Base-by-base conservation (phyloP, 2,329 filamentous ascomycete species). In the Epichloe uncinata region DNA sequence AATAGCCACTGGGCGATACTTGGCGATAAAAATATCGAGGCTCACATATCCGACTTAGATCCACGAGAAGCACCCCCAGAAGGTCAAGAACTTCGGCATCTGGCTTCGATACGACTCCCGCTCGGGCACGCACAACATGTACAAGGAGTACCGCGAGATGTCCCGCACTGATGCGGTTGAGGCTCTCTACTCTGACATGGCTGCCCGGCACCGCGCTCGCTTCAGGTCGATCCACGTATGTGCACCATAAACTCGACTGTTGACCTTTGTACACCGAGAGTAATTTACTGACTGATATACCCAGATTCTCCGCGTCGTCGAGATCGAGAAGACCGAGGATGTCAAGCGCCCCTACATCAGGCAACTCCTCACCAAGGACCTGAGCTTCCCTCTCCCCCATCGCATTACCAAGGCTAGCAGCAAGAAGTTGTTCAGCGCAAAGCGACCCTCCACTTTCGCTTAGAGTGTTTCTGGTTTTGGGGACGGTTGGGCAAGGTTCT, bases 81-180 rank as follows among this genome's bases (percentile, higher is more conserved):
- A 95, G 82, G 90, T 98, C 82, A 98, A 98, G 89, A 98, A 96
- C 87, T 97, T 98, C 73, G 93, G 93, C 73, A 84, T 98, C 83
- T 98, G 94, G 94, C 85, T 98, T 78, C 90, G 94, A 72, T 98
- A 98, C 80, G 91, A 98, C 79, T 98, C 94, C 57, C 91, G 93
- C 75, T 97, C 93, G 66, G 93, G 93, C 66, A 98, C 93, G 67
- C 93, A 98, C 89, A 98, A 98, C 86, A 98, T 98, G 93, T 98
- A 98, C 88, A 97, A 97, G 85, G 93, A 98, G 85, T 97, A 96
- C 86, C 87, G 93, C 72, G 93, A 97, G 82, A 87, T 97, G 82
- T 91, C 87, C 71, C 82, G 93, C 74, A 87, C 85, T 68, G 91
- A 93, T 63, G 93, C 93, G 61, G 91, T 97, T 67, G 87, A 97